Base-by-base conservation (phyloP, 2,329 filamentous ascomycete genomes). In the Fusarium subtropicale region DNA sequence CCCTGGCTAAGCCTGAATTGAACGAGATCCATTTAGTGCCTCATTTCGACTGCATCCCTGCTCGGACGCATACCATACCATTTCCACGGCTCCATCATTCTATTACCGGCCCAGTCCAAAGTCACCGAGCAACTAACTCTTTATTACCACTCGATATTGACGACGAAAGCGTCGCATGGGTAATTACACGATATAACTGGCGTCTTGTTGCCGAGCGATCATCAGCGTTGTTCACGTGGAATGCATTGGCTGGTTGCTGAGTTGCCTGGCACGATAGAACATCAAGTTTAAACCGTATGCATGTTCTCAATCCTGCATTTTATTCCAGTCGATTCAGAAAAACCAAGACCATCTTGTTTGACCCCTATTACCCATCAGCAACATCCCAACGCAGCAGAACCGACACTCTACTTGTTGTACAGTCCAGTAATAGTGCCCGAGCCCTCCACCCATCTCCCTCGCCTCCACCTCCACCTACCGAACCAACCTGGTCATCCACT, bases 41-140 rank as follows among this genome's bases (percentile, higher is more conserved):
- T 73, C 71, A 73, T 73, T 74, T 73, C 71, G 66, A 72, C 63
- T 70, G 61, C 57, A 58, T 66, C 68, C 68, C 55, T 57, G 66
- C 54, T 59, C 41, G 42, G 55, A 51, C 51, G 24, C 50, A 28
- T 31, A 36, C 39, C 67, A 56, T 68, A 52, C 68, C 67, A 39
- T 51, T 51, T 36, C 28, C 24, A 28, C 22, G 44, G 45, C 34
- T 28, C 46, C 39, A 55, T 45, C 48, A 64, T 53, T 69, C 53
- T 68, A 70, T 64, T 60, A 45, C 50, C 48, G 45, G 26, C 30
- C 48, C 47, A 61, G 56, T 46, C 34, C 50, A 44, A 69, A 68
- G 64, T 61, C 64, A 70, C 68, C 55, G 60, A 61, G 67, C 55
- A 70, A 64, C 62, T 63, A 50, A 31, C 26, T 53, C 31, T n/a